Evolutionary conservation across 331 rosid genomes (phyloP), one percentile per base, ranked within the genome.

Genomic region (Stylosanthes scabra): DNA sequence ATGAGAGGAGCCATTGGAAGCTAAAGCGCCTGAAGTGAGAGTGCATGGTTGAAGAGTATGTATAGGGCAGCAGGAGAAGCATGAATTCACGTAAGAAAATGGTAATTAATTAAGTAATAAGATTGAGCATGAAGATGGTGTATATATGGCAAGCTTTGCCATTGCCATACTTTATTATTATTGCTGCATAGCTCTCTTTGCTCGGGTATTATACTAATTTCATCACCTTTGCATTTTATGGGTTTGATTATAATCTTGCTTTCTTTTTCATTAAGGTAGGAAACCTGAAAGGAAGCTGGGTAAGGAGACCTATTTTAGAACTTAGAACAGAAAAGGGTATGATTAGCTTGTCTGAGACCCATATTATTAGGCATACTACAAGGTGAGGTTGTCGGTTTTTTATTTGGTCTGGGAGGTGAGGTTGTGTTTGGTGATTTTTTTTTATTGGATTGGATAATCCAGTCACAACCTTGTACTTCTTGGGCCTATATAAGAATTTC

Each of bases 61-160:
- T 15, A 46, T 9, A 7, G 57, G 57, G 57, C 27, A 51, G 27
- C 57, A 51, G 57, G 9, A 51, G 25, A 51, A 1, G 27, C 25
- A 51, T 15, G 27, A 15, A 14, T 14, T 86, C 94, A 89, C 75
- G 88, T 61, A 72, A 83, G 81, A 73, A 60, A 70, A 74, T 51
- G 50, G 28, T 42, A 16, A 11, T 49, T 25, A 46, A 63, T 46
- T 11, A 54, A 47, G 11, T 58, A 12, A 46, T 70, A 42, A 63
- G 64, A 74, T 67, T 41, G 75, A 41, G 78, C 64, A 87, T 87
- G 88, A 58, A 29, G 20, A 3, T 57, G 27, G 40, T 71, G 50
- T 10, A 59, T 59, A 68, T 68, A 37, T 11, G 76, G 69, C 39
- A 77, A 15, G 60, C 49, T 76, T 40, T 42, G 69, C 62, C 29